phyloP scores from a whole-genome alignment of 2,329 filamentous ascomycete species.

The Aspergillus cejpii region DNA sequence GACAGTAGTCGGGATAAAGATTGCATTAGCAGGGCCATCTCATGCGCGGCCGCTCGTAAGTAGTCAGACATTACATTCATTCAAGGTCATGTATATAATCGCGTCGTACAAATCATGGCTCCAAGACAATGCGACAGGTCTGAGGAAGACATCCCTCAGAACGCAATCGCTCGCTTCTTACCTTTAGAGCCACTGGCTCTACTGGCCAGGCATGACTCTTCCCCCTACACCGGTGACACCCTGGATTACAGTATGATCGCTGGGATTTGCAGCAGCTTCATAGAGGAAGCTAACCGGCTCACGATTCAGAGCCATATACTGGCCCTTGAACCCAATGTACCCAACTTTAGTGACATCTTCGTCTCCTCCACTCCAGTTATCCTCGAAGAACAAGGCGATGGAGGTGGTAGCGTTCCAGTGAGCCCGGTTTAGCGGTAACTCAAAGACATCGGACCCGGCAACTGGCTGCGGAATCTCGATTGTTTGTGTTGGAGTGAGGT shows the following conservation, averaged over 20 bases:
- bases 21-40: not conserved
- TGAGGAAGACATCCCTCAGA: not conserved
- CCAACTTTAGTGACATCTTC: slow-evolving; percentile 71
- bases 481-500: slow-evolving; percentile 64
- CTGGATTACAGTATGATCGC: slow-evolving; percentile 60
- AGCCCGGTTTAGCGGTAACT: slow-evolving; percentile 79
- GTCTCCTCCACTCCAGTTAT: slow-evolving; percentile 77
- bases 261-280: slow-evolving; percentile 87
- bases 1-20: slow-evolving; percentile 6
- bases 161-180: not conserved
- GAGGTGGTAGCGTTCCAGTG: slow-evolving; percentile 79
- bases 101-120: not conserved
- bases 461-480: slow-evolving; percentile 70
- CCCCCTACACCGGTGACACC: slow-evolving; percentile 37
- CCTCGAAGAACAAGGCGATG: slow-evolving; percentile 79
- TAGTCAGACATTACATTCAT: not conserved
- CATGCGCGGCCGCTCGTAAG: not conserved
- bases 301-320: slow-evolving; percentile 79
- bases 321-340: slow-evolving; percentile 89
- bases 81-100: not conserved
- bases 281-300: slow-evolving; percentile 84
- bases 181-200: slow-evolving; percentile 5
- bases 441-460: slow-evolving; percentile 59
- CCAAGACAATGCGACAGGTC: not conserved
- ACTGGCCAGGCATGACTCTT: slow-evolving; percentile 40